Percentiles rank a stretch among this genome's conserved stretches.
phyloP scores from a whole-genome alignment of 78 protist genomes.

The Anaeramoeba ignava region DNA sequence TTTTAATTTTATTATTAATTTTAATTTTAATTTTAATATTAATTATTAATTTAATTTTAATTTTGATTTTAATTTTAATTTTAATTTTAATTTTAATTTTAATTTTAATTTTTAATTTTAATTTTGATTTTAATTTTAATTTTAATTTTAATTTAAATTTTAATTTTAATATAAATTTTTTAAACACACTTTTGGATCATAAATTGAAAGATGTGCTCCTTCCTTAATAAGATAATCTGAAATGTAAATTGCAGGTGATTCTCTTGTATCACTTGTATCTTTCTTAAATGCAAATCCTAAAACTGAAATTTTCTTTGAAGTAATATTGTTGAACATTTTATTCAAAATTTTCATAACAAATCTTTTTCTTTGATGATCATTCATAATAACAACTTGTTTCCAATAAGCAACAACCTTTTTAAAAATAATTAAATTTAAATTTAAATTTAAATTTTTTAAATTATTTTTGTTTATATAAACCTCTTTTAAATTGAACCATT shows the following conservation, averaged over 20 bases:
- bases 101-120: no score
- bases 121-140: no score
- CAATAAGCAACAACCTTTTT: slow-evolving; percentile 79
- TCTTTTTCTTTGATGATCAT: slow-evolving; percentile 76
- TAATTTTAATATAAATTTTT: neutral
- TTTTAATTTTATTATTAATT: no score
- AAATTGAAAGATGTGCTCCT: slow-evolving; percentile 64
- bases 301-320: slow-evolving; percentile 56
- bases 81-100: no score
- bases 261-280: slow-evolving; percentile 79
- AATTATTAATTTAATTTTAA: no score
- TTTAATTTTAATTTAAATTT: no score
- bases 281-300: slow-evolving; percentile 87
- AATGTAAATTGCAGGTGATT: slow-evolving; percentile 65
- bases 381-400: slow-evolving; percentile 50
- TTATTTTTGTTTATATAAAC: no score
- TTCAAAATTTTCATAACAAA: slow-evolving; percentile 43
- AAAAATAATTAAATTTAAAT: neutral
- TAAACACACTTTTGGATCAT: slow-evolving; percentile 76
- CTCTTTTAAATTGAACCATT: slow-evolving; percentile 25
- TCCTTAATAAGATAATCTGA: slow-evolving; percentile 46
- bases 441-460: neutral
- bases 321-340: slow-evolving; percentile 66
- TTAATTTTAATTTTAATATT: no score
- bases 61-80: no score